These are phyloP conservation scores for Solanum neorickii DNA, from an alignment of 257 asterid species.

Conservation along the genomic window DNA sequence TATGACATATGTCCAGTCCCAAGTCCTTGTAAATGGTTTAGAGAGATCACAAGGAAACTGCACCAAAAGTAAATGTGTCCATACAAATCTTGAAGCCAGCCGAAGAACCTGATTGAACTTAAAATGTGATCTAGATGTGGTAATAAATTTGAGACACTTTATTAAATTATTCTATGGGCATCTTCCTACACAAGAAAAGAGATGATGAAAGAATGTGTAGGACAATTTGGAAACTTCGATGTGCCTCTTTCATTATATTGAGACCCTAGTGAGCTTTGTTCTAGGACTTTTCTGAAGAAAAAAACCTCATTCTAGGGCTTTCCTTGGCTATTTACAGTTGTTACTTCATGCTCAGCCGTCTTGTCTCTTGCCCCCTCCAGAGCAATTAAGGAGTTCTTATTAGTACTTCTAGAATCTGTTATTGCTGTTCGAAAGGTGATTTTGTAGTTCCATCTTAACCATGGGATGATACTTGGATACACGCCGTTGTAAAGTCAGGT, in stretches of 20 bases:
- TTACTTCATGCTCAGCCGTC: neutral
- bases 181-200: neutral
- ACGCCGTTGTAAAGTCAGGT: neutral
- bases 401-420: neutral
- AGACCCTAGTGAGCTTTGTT: neutral
- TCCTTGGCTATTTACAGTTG: neutral
- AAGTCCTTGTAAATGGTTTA: neutral
- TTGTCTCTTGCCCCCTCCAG: neutral
- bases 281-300: neutral
- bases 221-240: neutral
- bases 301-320: neutral
- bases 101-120: neutral
- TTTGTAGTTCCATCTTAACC: neutral
- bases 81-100: neutral
- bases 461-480: neutral
- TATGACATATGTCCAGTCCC: neutral
- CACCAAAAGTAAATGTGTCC: neutral
- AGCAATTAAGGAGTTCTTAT: neutral
- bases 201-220: neutral
- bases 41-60: neutral
- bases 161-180: neutral
- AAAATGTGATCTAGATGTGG: neutral
- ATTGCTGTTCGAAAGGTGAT: neutral
- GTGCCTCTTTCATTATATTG: neutral
- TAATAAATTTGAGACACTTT: neutral